Base-by-base conservation (phyloP, 306 rosid species). In the Quercus wislizeni region DNA sequence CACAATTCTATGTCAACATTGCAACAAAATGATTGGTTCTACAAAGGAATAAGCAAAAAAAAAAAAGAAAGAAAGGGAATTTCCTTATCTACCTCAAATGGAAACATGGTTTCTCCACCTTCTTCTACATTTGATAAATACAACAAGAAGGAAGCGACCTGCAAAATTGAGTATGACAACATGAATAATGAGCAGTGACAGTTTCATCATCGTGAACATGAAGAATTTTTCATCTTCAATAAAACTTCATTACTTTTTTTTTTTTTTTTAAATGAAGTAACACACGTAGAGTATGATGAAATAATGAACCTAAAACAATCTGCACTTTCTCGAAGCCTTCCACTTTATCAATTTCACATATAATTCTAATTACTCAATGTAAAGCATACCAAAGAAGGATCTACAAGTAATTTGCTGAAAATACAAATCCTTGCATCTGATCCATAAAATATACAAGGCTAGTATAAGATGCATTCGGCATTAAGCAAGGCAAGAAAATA, bases 101-200 rank as follows among this genome's bases (percentile, higher is more conserved):
- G 96, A 70, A 91, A 91, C 93, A 89, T 82, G 64, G 96, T 91
- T 78, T 89, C 92, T 75, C 96, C 96, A 33, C 92, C 92, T 51
- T 76, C 86, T 78, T 91, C 93, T 12, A 89, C 92, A 72, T 61
- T 81, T 25, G 96, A 84, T 4, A 91, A 87, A 84, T 88, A 89
- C 81, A 89, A 62, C 84, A 91, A 86, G 77, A 89, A 91, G 13
- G 93, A 89, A 83, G 93, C 93, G 25, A 89, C 56, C 96, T 91
- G 84, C 72, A 79, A 23, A 30, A 43, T 71, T 61, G 76, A 70
- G 57, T 23, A 65, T 14, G 58, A 61, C 25, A 55, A 49, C 31
- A 17, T 51, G 21, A 68, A 33, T 15, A 23, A 54, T 31, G 13
- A 65, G 43, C 61, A 21, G 14, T 5, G 5, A 27, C 54, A 71